These are phyloP conservation scores for Zancudomyces culisetae DNA, from an alignment of 371 early-diverging fungal species.

Conservation along the genomic window DNA sequence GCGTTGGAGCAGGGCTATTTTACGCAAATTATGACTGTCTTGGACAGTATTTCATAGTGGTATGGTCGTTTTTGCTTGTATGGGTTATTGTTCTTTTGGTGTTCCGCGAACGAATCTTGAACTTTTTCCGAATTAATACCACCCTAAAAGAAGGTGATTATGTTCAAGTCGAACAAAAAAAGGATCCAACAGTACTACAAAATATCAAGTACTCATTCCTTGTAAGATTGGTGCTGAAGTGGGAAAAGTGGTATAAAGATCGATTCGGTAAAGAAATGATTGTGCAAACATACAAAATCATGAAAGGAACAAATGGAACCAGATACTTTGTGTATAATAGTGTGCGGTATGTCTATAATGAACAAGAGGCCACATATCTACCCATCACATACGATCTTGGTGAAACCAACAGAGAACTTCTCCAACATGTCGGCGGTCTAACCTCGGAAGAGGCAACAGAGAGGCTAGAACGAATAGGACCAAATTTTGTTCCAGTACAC, in stretches of 20 bases:
- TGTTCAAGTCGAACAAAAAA: conserved; percentile 31
- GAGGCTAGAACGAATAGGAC: conserved; percentile 42
- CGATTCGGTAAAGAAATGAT: conserved; percentile 11
- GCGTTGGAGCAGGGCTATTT: conserved; percentile 4
- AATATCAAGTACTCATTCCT: conserved; percentile 23
- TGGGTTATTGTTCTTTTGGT: conserved; percentile 8
- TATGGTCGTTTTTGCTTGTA: conserved; percentile 12
- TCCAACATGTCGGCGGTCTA: conserved; percentile 29
- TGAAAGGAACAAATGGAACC: conserved; percentile 23
- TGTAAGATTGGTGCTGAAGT: conserved; percentile 6
- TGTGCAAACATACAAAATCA: conserved; percentile 21
- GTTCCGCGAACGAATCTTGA: conserved; percentile 10
- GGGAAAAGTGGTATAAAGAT: conserved; percentile 1
- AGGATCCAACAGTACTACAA: conserved; percentile 27
- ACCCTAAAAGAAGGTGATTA: conserved; percentile 7
- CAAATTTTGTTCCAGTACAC: conserved; percentile 46
- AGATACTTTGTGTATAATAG: conserved; percentile 53
- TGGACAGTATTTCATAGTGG: conserved; percentile 10
- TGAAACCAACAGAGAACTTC: conserved; percentile 27
- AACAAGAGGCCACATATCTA: conserved; percentile 22
- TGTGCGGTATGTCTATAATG: conserved; percentile 42
- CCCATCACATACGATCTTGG: conserved; percentile 39
- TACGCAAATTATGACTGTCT: conserved; percentile 12
- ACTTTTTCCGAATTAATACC: conserved; percentile 15
- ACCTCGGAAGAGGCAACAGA: conserved; percentile 31